These are phyloP conservation scores for Mariannaea elegans DNA, from an alignment of 2,329 filamentous ascomycete species.

Conservation along the genomic window DNA sequence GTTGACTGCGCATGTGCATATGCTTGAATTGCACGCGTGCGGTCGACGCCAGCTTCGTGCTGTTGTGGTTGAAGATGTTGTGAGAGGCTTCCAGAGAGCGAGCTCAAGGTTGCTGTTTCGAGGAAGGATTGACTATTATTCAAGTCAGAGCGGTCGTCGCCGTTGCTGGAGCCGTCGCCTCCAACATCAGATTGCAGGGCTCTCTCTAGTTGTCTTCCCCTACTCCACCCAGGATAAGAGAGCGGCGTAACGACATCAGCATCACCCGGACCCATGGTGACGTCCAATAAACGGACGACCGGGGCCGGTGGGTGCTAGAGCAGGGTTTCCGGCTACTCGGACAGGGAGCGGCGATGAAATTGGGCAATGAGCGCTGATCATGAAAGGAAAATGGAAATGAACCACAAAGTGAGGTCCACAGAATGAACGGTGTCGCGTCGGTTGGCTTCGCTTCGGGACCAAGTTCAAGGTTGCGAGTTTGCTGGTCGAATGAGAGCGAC, in stretches of 20 bases:
- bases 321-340: conserved; percentile 28
- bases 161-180: conserved; percentile 23
- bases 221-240: conserved; percentile 33
- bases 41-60: conserved; percentile 18
- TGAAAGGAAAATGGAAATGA: conserved; percentile 39
- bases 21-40: conserved; percentile 27
- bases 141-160: conserved; percentile 26
- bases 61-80: conserved; percentile 21
- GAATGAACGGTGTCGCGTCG: conserved; percentile 21
- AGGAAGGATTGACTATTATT: conserved; percentile 41
- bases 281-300: conserved; percentile 27
- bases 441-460: conserved; percentile 5
- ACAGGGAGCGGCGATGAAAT: conserved; percentile 37
- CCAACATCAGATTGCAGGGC: conserved; percentile 27
- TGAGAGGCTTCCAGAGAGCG: conserved; percentile 31
- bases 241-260: conserved; percentile 32
- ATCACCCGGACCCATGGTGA: conserved; percentile 40
- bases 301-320: conserved; percentile 23
- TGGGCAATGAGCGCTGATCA: conserved; percentile 38
- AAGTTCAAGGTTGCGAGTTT: conserved; percentile 17
- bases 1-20: conserved; percentile 31
- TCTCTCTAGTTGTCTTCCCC: conserved; percentile 27
- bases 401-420: conserved; percentile 36
- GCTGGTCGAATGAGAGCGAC: conserved; percentile 16
- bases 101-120: conserved; percentile 40